Base-by-base conservation (phyloP, 768 basidiomycete genomes). In the Mycena alexandri region DNA sequence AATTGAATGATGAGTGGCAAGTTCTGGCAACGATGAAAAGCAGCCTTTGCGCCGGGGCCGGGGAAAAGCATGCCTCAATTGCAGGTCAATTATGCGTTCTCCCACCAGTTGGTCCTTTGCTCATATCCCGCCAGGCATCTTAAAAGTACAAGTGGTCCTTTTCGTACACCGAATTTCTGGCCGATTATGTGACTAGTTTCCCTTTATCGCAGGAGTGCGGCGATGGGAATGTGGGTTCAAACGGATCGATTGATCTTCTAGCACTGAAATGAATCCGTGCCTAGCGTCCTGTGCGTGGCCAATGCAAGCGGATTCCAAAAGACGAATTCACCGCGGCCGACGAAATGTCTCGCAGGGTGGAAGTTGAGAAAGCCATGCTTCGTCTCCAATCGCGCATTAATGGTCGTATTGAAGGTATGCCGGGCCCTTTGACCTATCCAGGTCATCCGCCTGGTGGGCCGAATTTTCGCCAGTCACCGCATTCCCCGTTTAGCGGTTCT, bases 281-380 rank as follows among this genome's bases (percentile, higher is more conserved):
- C 14, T 34, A 68, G 67, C 61, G 56, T 6, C 71, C 71, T 11
- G 21, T 65, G 1, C 86, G 84, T 63, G 77, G 78, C 7, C 83
- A 79, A 51, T 85, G 84, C 67, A 65, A 73, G n/a, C 73, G 81
- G 5, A 76, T 79, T 0, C 77, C 81, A 46, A 75, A 81, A 46
- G 58, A 59, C 33, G 83, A 85, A 73, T 86, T 85, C 62, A 78
- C 78, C n/a, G n/a, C n/a, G n/a, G n/a, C n/a, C 0, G 84, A 84
- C 55, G 78, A 75, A 11, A 71, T 72, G 19, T 60, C 47, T 65
- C 79, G 81, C 11, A 74, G 81, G 0, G 71, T 83, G 54, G 72
- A 76, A 2, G 71, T 86, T 14, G 83, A 85, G 65, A 77, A 81
- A 12, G 73, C 82, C 0, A 68, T 86, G 13, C 65, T 74, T 0